These are phyloP conservation scores for Tuber indicum DNA, from an alignment of 495 filamentous ascomycete species.

Conservation along the genomic window DNA sequence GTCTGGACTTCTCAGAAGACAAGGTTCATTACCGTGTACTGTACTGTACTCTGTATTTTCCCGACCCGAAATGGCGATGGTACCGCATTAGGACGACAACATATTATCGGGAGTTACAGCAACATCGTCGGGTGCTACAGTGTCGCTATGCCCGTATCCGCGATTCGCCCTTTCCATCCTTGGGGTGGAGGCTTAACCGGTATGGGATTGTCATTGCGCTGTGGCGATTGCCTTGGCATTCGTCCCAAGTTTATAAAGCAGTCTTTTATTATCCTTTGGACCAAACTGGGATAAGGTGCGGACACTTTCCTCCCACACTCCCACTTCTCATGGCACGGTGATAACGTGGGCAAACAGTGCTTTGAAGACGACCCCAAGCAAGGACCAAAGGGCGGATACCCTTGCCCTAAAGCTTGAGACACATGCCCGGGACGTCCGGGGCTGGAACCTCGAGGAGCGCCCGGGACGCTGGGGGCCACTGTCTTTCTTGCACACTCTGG, in stretches of 20 bases:
- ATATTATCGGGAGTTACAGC: slow-evolving; percentile 72
- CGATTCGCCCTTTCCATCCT: slow-evolving; percentile 62
- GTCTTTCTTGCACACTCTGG: no score
- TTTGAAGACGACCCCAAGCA: background rate
- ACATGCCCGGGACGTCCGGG: no score
- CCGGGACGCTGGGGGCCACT: no score
- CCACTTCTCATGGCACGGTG: background rate
- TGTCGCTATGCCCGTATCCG: slow-evolving; percentile 76
- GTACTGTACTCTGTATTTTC: no score
- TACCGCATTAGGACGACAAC: slow-evolving; percentile 56
- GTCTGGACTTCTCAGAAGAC: slow-evolving; percentile 75
- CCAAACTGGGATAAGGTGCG: slow-evolving; percentile 35
- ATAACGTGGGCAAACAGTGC: background rate
- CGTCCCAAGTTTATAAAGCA: slow-evolving; percentile 23
- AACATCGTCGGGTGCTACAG: slow-evolving; percentile 78
- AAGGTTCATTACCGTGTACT: slow-evolving; percentile 20
- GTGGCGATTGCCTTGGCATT: slow-evolving; percentile 62
- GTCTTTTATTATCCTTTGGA: slow-evolving; percentile 25
- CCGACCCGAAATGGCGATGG: no score
- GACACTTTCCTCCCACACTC: background rate
- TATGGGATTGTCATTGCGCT: slow-evolving; percentile 74
- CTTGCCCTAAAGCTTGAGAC: no score
- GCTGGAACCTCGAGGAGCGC: no score
- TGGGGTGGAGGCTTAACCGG: slow-evolving; percentile 61
- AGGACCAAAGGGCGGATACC: background rate